Evolutionary conservation across 2,329 filamentous ascomycete species (phyloP).

Genomic region (Fusarium vanettenii): DNA sequence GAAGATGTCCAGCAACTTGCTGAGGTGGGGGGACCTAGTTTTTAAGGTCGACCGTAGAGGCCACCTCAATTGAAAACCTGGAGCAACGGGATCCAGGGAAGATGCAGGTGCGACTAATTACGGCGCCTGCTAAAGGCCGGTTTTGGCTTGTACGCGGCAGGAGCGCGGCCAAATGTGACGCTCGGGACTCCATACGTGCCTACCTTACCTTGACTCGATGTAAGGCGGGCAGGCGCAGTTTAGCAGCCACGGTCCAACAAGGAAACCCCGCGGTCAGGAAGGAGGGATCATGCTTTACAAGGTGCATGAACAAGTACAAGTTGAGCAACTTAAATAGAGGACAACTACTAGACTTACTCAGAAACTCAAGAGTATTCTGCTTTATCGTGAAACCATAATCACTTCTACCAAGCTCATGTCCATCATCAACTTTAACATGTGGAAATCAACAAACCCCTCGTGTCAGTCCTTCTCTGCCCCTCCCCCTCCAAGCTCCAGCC

Average conservation of each 20-base stretch:
- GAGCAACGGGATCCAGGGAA: constrained; percentile 15
- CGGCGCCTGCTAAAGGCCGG: constrained; percentile 14
- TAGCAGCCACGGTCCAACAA: neutral
- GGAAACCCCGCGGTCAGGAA: constrained; percentile 30
- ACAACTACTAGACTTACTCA: neutral
- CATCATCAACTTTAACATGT: constrained; percentile 18
- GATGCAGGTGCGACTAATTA: constrained; percentile 27
- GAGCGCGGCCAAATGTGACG: constrained; percentile 22
- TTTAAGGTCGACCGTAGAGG: constrained; percentile 58
- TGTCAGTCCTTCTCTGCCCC: constrained; percentile 27
- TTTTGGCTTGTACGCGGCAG: constrained; percentile 16
- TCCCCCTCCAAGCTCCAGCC: constrained; percentile 35
- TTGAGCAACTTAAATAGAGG: neutral
- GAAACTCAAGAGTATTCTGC: neutral
- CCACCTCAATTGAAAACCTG: constrained; percentile 20
- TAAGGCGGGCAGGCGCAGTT: constrained; percentile 25
- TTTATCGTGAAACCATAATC: neutral
- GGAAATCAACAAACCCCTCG: constrained; percentile 36
- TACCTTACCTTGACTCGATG: neutral
- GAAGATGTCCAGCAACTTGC: constrained; percentile 18
- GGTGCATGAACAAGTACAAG: neutral
- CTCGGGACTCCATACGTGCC: neutral
- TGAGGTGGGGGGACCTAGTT: constrained; percentile 28
- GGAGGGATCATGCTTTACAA: constrained; percentile 12
- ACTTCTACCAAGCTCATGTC: neutral